Evolutionary conservation across 768 basidiomycete genomes (phyloP), one percentile per base, ranked within the genome.

Genomic region (Postia placenta): DNA sequence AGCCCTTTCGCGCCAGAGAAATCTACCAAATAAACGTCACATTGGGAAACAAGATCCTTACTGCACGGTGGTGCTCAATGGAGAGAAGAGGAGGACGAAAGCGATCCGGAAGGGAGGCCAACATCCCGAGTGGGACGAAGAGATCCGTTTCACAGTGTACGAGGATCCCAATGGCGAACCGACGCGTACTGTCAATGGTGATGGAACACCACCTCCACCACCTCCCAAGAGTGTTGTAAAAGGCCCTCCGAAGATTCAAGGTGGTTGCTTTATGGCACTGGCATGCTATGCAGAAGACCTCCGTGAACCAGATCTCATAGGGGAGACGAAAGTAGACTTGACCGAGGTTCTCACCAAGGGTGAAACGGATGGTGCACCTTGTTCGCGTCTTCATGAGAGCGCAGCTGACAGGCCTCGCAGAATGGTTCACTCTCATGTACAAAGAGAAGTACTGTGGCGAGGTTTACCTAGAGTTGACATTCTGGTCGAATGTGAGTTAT

Each of bases 71-170:
- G 72, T 75, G 3, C 71, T 93, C 45, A 86, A 90, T 61, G 82
- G 83, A 43, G 85, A 93, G 66, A 93, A 84, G 60, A 80, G 84
- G 50, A 78, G 89, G 45, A 98, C 95, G 4, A 91, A 87, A 65
- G 83, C 92, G n/a, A 86, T 97, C 65, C 94, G 90, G 64, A 85
- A 92, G 25, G 96, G 96, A 43, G 96, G 96, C 15, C 96, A 99
- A 65, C 93, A 96, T 66, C 96, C 96, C 4, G 92, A 92, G 69
- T 99, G 96, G 94, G 96, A 99, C 63, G 93, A 96, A 60, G 96
- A 99, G 69, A 74, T 98, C 60, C 85, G 96, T 37, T 98, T 97
- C 67, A 83, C 85, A 22, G 72, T 99, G 39, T 79, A 74, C 55
- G 94, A 97, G 62, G 91, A 92, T 55, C 47, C 50, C 7, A 49